Conservation (phyloP, 176 grass and related monocot genomes). For the Phoenix dactylifera region DNA sequence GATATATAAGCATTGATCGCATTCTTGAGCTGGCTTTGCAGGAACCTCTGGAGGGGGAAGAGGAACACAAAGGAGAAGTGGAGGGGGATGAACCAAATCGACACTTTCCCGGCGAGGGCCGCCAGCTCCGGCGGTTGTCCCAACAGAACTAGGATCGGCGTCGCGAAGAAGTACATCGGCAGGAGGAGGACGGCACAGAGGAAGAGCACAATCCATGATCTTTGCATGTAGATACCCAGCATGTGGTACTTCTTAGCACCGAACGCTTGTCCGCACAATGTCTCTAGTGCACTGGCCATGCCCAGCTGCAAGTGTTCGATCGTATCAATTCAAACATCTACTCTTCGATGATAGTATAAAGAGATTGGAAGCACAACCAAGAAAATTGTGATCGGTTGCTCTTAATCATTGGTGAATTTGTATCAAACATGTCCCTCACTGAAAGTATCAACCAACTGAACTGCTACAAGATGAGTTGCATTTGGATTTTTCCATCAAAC, state of each 20-base stretch:
- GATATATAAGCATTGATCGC: constrained; percentile 37
- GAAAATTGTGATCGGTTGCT: no score
- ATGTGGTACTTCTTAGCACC: constrained; percentile 71
- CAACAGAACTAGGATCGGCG: constrained; percentile 50
- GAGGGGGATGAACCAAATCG: constrained; percentile 84
- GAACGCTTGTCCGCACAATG: constrained; percentile 39
- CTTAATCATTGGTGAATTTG: no score
- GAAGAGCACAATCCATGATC: constrained; percentile 81
- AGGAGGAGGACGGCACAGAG: constrained; percentile 59
- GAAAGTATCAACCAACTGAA: no score
- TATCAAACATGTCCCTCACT: no score
- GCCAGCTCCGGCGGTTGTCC: constrained; percentile 71
- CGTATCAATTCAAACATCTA: no score
- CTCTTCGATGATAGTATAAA: no score
- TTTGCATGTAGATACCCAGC: constrained; percentile 96
- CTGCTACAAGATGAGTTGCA: no score
- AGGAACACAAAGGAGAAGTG: constrained; percentile 90
- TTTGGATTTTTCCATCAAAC: no score
- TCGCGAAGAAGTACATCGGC: constrained; percentile 74
- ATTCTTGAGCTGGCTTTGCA: constrained; percentile 97
- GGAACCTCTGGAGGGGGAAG: constrained; percentile 88
- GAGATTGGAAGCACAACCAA: no score
- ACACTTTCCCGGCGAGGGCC: constrained; percentile 43
- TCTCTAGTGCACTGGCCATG: constrained; percentile 64
- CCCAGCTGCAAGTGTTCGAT: constrained; percentile 40